Conservation (phyloP, 2,329 filamentous ascomycete genomes). For the Cladosporium sp. region DNA sequence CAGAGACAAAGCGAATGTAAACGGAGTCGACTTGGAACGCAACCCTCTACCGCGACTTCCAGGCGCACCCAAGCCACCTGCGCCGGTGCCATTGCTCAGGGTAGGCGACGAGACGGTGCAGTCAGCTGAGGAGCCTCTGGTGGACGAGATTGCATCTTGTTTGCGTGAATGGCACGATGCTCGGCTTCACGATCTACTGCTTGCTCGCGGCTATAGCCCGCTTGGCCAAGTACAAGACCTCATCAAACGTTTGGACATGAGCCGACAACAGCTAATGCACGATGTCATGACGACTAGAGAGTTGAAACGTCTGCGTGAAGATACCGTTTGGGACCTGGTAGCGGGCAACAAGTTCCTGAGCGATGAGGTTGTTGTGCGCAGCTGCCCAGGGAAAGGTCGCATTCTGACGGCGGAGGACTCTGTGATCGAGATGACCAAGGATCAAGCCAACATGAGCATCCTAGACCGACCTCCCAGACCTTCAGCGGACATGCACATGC, state of each 20-base stretch:
- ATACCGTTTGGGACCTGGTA: constrained; percentile 93
- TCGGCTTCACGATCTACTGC: constrained; percentile 85
- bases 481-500: constrained; percentile 62
- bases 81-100: constrained; percentile 94
- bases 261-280: constrained; percentile 85
- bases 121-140: constrained; percentile 80
- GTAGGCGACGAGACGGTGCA: constrained; percentile 96
- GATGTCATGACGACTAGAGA: constrained; percentile 88
- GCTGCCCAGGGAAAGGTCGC: constrained; percentile 75
- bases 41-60: constrained; percentile 54
- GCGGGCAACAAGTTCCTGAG: constrained; percentile 90
- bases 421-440: constrained; percentile 80
- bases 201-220: constrained; percentile 74
- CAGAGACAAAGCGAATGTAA: constrained; percentile 17
- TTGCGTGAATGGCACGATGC: constrained; percentile 98
- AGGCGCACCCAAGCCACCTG: constrained; percentile 70
- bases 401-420: constrained; percentile 91
- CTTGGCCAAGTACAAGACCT: constrained; percentile 78
- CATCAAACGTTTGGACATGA: constrained; percentile 77
- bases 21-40: constrained; percentile 18
- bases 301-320: constrained; percentile 73
- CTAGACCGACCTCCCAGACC: constrained; percentile 75
- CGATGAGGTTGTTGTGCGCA: constrained; percentile 91
- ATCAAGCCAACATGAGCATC: constrained; percentile 95
- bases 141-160: constrained; percentile 97